phyloP scores from a whole-genome alignment of 2,329 filamentous ascomycete species.

The Fonsecaea monophora region DNA sequence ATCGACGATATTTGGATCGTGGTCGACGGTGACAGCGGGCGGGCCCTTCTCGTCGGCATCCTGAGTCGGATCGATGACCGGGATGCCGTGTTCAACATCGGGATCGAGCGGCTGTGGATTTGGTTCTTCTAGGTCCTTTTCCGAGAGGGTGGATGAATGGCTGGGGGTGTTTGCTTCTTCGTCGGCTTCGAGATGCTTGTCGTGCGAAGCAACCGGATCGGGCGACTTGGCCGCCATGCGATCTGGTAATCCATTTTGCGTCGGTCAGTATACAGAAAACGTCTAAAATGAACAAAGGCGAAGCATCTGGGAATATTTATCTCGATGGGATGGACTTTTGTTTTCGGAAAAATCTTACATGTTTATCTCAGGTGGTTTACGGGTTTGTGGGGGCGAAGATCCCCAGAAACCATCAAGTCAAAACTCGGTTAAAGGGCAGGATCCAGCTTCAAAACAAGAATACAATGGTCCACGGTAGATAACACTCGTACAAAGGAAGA shows the following conservation, averaged over 20 bases:
- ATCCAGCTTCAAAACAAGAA: not conserved
- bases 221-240: conserved; percentile 20
- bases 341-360: too few relatives aligned
- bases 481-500: not conserved
- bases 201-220: not conserved
- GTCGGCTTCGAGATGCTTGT: conserved; percentile 16
- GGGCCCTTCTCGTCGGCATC: conserved; percentile 33
- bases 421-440: conserved; percentile 9
- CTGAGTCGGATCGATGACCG: conserved; percentile 33
- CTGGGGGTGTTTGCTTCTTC: conserved; percentile 15
- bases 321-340: not conserved
- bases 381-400: conserved; percentile 4
- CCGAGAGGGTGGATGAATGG: conserved; percentile 14
- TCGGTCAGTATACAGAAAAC: not conserved
- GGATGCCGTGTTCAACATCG: conserved; percentile 35
- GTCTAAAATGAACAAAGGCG: not conserved
- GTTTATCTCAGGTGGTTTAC: too few relatives aligned
- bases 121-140: conserved; percentile 21
- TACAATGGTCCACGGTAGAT: not conserved
- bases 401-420: conserved; percentile 1
- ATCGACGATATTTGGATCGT: conserved; percentile 61
- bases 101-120: conserved; percentile 17
- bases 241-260: conserved; percentile 21
- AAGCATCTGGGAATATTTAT: not conserved
- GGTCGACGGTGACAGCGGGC: not conserved